These are phyloP conservation scores for Cladosporium sp. DNA, from an alignment of 2,329 filamentous ascomycete genomes.

Conservation along the genomic window DNA sequence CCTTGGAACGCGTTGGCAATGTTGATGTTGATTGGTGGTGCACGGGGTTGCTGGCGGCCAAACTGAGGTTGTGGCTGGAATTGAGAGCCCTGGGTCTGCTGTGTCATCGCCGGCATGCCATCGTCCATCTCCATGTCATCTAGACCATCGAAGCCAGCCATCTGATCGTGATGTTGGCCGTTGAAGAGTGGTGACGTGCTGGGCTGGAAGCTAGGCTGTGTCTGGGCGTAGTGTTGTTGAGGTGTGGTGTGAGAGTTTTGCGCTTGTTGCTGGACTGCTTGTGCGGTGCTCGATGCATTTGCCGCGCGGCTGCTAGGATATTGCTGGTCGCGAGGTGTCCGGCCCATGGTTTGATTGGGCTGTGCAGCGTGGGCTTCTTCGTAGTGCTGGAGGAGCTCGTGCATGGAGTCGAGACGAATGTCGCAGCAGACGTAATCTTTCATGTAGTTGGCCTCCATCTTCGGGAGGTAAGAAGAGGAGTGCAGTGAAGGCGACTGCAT, in stretches of 20 bases:
- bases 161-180: constrained; percentile 34
- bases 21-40: constrained; percentile 77
- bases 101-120: constrained; percentile 59
- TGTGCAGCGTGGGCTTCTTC: constrained; percentile 85
- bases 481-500: constrained; percentile 90
- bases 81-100: constrained; percentile 40
- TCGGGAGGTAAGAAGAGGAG: constrained; percentile 92
- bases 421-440: constrained; percentile 95
- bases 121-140: constrained; percentile 98
- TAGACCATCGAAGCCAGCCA: constrained; percentile 57
- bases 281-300: constrained; percentile 37
- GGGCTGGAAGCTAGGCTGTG: constrained; percentile 23
- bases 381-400: constrained; percentile 94
- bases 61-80: constrained; percentile 52
- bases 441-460: constrained; percentile 97
- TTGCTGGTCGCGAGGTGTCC: constrained; percentile 40
- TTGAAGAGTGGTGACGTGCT: constrained; percentile 34
- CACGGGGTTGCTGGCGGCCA: constrained; percentile 55
- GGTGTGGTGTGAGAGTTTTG: constrained; percentile 29
- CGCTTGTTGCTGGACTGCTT: constrained; percentile 37
- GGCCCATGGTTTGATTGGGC: constrained; percentile 41
- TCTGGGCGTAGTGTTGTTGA: constrained; percentile 23
- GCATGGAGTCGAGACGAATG: constrained; percentile 82
- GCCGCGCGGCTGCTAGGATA: constrained; percentile 36
- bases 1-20: constrained; percentile 67